Base-by-base conservation (phyloP, 2,329 filamentous ascomycete genomes). In the Raffaelea deltoideospora region DNA sequence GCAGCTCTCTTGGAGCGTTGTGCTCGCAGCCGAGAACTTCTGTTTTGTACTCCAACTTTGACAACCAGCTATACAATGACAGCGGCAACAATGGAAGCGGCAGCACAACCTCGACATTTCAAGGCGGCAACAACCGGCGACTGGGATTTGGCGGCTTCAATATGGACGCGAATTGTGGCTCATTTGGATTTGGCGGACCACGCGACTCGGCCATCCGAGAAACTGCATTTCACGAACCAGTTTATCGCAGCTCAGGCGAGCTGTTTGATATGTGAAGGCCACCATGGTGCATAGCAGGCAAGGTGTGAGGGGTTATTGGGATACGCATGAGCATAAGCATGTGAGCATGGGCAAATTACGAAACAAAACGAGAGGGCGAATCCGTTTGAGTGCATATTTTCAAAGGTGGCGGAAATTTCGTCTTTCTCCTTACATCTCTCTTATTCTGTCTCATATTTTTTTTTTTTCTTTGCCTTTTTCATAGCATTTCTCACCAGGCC, bases 21-120 rank as follows among this genome's bases (percentile, higher is more conserved):
- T 38, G 30, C 21, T 26, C 41, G 2, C 45, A 47, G 22, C 32
- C 38, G 3, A 37, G 43, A 1, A 38, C 10, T n/a, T 21, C 19
- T 3, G 27, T 21, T 11, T 41, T 43, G 24, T 53, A 51, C 38
- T 46, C 46, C 11, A 47, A 48, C n/a, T 48, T 52, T 15, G 51
- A 55, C n/a, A 33, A 19, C 18, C 37, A 37, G 2, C 35, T 45
- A 29, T 42, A 40, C 24, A 21, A 20, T 19, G 21, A 19, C 15
- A 32, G n/a, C 13, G 15, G 22, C n/a, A n/a, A n/a, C n/a, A n/a
- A n/a, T n/a, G 46, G 49, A 5, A 32, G 41, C 9, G 53, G 53
- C 30, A 23, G 45, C 2, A 18, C 39, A 1, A 32, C 47, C 1
- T 37, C 39, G 10, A 29, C 45, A 4, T 58, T 55, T 35, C 47